Evolutionary conservation across 2,329 filamentous ascomycete species (phyloP), one percentile per base, ranked within the genome.

Genomic region (Chalara sp.): DNA sequence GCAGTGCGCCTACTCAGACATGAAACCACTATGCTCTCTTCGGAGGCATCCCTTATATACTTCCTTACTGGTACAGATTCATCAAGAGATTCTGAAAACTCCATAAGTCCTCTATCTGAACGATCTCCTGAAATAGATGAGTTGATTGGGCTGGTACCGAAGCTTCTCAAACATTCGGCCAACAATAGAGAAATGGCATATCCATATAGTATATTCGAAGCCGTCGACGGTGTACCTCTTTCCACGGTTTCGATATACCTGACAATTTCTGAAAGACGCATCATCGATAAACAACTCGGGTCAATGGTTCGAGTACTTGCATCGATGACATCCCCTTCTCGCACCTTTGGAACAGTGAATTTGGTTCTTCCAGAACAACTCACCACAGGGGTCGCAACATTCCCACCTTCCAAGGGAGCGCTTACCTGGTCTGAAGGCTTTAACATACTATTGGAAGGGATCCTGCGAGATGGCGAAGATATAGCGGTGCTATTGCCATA

Each of bases 381-480:
- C 35, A 49, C 42, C 13, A 42, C 44, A 30, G 40, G 45, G 12
- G 31, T 50, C 7, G 30, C 51, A 13, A 46, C 53, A 2, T 31
- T 47, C 13, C 45, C 50, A 37, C 39, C 52, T 3, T 44, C 47
- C n/a, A 35, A 60, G 47, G 68, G 67, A 40, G 64, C 63, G 2
- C 62, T 63, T 5, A 73, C 71, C 1, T 85, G 81, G 82, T 72
- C 72, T 1, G 67, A 72, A 32, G 78, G 79, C 0, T 85, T 85
- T 49, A 72, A 78, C 39, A 67, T 70, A 3, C 64, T 84, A 49
- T 62, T 84, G 6, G 81, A 84, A 56, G 70, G 71, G 1, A 67
- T 79, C 3, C 63, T 84, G 13, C 69, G 79, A 7, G 82, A 84
- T 55, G 79, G 74, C 1, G 81, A 85, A 61, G 80, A 83, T 55